Conservation (phyloP, 768 basidiomycete species). For the Hericium rajendrae region DNA sequence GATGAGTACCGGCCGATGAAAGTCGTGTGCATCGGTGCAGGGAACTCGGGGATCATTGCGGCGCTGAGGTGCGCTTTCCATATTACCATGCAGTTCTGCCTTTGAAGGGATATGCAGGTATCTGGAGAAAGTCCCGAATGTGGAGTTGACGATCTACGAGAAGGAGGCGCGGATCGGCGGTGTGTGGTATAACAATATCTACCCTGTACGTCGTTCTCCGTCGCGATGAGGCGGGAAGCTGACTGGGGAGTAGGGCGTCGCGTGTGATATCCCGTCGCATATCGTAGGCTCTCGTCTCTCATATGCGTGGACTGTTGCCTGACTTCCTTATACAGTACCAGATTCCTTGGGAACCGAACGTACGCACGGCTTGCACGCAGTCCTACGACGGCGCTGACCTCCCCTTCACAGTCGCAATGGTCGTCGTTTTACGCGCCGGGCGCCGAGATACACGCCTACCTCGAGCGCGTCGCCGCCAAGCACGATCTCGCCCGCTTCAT, state of each 20-base stretch:
- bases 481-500: slow-evolving; percentile 44
- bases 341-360: not conserved
- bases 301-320: not conserved
- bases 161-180: slow-evolving; percentile 48
- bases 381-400: not conserved
- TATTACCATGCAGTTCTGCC: not conserved
- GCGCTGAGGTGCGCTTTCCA: not conserved
- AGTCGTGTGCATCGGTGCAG: not conserved
- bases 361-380: not conserved
- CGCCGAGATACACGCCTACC: slow-evolving; percentile 43
- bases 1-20: not conserved
- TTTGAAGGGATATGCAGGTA: not conserved
- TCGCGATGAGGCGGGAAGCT: not conserved
- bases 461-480: slow-evolving; percentile 44
- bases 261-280: slow-evolving; percentile 3
- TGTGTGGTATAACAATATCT: slow-evolving; percentile 42
- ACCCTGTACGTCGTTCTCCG: not conserved
- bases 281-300: not conserved
- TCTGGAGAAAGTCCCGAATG: slow-evolving; percentile 23
- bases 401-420: slow-evolving; percentile 11
- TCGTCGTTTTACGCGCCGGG: not conserved
- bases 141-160: slow-evolving; percentile 49
- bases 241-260: not conserved
- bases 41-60: not conserved
- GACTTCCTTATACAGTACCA: not conserved